Base-by-base conservation (phyloP, 345 rosid species). In the Pugionium cornutum region DNA sequence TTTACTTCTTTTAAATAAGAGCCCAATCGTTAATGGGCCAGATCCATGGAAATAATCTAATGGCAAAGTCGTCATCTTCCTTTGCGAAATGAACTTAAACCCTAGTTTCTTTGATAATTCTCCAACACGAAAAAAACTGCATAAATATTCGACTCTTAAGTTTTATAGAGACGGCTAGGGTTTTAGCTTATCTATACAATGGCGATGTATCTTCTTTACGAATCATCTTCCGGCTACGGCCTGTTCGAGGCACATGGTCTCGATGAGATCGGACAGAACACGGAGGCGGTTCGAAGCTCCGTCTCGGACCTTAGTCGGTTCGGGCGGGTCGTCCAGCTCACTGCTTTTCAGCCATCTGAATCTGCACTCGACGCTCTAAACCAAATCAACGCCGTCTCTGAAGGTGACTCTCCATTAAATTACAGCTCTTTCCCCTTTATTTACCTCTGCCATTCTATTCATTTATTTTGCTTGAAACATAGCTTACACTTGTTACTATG, bases 201-300 rank as follows among this genome's bases (percentile, higher is more conserved):
- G 97, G 77, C 83, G 9, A 50, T 80, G 40, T 82, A 78, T 73
- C 64, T 87, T 58, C 66, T 87, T 0, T 73, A 76, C 75, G 97
- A 87, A 75, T 75, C 97, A 18, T 80, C 97, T 32, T 89, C 97
- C 9, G 95, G 97, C 2, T 87, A 80, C 69, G 67, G 79, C 27
- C 62, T 89, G 58, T 77, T 86, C 37, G 63, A 48, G 1, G 97
- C 78, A 6, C 77, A 84, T 7, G 89, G 95, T 0, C 76, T 87
- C 53, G 95, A 89, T 68, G 88, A 87, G 75, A 89, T 89, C 35
- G 97, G 92, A 34, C 95, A 89, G 70, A 82, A 83, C 79, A 81
- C 85, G 0, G 95, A 90, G 56, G 95, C 97, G 3, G 95, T 89
- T 55, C 85, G 87, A 37, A 74, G 60, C 83, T 89, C 97, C 28